Evolutionary conservation across 331 rosid genomes (phyloP).

Genomic region (Saraca asoca): DNA sequence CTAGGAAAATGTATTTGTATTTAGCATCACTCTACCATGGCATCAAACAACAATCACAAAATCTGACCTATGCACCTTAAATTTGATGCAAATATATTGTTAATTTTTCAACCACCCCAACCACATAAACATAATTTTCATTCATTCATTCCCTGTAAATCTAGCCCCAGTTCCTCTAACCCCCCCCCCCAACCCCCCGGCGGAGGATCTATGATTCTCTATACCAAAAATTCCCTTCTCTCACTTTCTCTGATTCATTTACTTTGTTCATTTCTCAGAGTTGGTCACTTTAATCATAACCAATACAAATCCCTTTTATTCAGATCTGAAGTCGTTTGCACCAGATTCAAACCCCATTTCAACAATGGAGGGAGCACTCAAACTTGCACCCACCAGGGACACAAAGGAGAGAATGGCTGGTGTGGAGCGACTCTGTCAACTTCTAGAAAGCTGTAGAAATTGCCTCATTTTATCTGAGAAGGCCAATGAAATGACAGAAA

Average conservation of each 20-base stretch:
- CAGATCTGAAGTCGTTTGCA: slow-evolving; percentile 59
- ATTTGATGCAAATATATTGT: slow-evolving; percentile 36
- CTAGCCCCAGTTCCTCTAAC: slow-evolving; percentile 28
- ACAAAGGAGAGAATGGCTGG: slow-evolving; percentile 98
- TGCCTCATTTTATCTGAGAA: slow-evolving; percentile 65
- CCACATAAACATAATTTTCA: slow-evolving; percentile 30
- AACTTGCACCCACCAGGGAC: slow-evolving; percentile 92
- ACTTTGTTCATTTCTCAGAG: background rate
- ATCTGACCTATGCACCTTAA: slow-evolving; percentile 43
- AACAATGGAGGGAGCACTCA: slow-evolving; percentile 94
- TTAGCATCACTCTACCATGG: too few relatives aligned
- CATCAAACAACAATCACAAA: too few relatives aligned
- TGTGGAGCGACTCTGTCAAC: slow-evolving; percentile 86
- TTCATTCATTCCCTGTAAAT: slow-evolving; percentile 31
- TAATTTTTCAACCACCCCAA: slow-evolving; percentile 34
- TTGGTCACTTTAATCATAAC: slow-evolving; percentile 5
- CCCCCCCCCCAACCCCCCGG: slow-evolving; percentile 21
- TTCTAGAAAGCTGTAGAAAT: slow-evolving; percentile 84
- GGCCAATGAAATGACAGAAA: too few relatives aligned
- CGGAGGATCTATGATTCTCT: slow-evolving; percentile 1
- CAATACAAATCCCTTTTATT: slow-evolving; percentile 5
- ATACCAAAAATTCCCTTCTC: slow-evolving; percentile 17
- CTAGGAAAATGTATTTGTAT: too few relatives aligned
- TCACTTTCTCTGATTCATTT: slow-evolving; percentile 21
- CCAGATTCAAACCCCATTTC: slow-evolving; percentile 55